Base-by-base conservation (phyloP, 2,329 filamentous ascomycete genomes). In the Beauveria medogensis region DNA sequence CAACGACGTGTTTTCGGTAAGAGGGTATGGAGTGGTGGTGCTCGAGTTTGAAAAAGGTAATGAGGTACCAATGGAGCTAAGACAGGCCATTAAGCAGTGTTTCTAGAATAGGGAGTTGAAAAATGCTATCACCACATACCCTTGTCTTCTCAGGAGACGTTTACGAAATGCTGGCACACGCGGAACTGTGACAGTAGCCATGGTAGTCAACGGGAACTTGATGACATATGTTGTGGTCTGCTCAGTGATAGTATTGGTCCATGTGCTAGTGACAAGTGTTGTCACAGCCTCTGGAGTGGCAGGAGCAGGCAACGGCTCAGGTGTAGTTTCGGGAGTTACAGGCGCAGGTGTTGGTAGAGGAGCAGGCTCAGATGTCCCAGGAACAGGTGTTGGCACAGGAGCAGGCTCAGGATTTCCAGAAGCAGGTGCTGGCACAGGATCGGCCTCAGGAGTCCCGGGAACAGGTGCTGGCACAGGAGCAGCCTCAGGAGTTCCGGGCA, bases 161-260 rank as follows among this genome's bases (percentile, higher is more conserved):
- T 67, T 70, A 14, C 63, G 63, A 18, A 62, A 37, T 8, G 22
- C 28, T 18, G 54, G 41, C 5, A 40, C 34, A 44, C 60, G 61
- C 8, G 69, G 65, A 37, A 70, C 63, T 16, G 70, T 66, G 22
- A 74, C 53, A n/a, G 72, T 75, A 9, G 67, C 69, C 64, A 76
- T 63, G 1, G 74, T 76, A 4, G 74, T 75, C 44, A 76, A 64
- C 30, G 73, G 73, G 55, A 74, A 75, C 59, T 72, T 70, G 57
- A 75, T 66, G 1, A 72, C 75, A 63, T 75, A 75, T 1, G 75
- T 76, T 5, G 75, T 77, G 2, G 74, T 77, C 37, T 69, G 66
- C 48, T 73, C 72, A 2, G 68, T 66, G 28, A 77, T 72, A 52
- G 76, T 57, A 37, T 77, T 77, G 60, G 71, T 70, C 72, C 74